phyloP scores from a whole-genome alignment of 306 rosid species.

The Cucurbita maxima region DNA sequence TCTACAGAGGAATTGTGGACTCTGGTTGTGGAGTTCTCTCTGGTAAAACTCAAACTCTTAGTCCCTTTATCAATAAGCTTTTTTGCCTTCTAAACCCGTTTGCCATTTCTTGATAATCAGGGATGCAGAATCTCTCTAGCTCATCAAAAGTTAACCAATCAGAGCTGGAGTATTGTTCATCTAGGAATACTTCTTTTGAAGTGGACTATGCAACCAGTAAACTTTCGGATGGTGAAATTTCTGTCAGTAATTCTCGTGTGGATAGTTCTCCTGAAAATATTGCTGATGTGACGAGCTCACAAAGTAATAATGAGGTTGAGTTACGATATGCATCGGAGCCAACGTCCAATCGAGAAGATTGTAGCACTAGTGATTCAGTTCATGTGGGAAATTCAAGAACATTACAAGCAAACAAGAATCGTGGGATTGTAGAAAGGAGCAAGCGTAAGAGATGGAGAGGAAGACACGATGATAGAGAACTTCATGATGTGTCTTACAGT shows the following conservation, averaged over 20 bases:
- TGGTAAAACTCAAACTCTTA: slow-evolving; percentile 14
- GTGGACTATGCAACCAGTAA: slow-evolving; percentile 46
- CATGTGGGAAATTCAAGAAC: slow-evolving; percentile 40
- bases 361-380: slow-evolving; percentile 86
- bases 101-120: slow-evolving; percentile 27
- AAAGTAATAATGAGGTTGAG: slow-evolving; percentile 44
- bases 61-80: not conserved
- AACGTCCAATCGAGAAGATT: slow-evolving; percentile 52
- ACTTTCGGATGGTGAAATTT: slow-evolving; percentile 72
- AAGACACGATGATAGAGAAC: slow-evolving; percentile 50
- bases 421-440: slow-evolving; percentile 58
- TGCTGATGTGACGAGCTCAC: slow-evolving; percentile 54
- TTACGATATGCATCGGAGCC: slow-evolving; percentile 53
- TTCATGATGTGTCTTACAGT: slow-evolving; percentile 26
- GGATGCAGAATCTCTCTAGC: slow-evolving; percentile 32
- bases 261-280: slow-evolving; percentile 67
- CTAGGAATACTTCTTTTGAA: slow-evolving; percentile 54
- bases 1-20: slow-evolving; percentile 90
- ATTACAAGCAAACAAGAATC: slow-evolving; percentile 40
- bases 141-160: slow-evolving; percentile 38
- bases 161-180: slow-evolving; percentile 31
- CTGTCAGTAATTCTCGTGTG: slow-evolving; percentile 39
- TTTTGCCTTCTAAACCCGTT: not conserved
- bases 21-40: slow-evolving; percentile 31
- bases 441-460: slow-evolving; percentile 97